Evolutionary conservation across 192 early-diverging fungal genomes (phyloP), one percentile per base, ranked within the genome.

Genomic region (Coemansia sp.): DNA sequence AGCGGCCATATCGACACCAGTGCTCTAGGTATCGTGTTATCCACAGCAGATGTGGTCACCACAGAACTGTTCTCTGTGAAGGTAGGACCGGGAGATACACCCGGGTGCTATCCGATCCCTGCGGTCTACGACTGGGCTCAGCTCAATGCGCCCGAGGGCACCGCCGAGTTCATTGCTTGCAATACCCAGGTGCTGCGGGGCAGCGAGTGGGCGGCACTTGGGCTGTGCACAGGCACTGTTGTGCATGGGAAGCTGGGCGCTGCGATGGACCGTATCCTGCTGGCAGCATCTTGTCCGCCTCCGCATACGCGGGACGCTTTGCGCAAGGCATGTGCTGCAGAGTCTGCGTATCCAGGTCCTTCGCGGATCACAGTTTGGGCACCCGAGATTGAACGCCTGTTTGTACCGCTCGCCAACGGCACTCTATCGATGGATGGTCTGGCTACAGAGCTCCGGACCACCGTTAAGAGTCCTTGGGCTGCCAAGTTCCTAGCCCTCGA

Each of bases 241-340:
- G 61, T 48, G 25, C 75, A 72, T 15, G 62, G 75, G 54, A 61
- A 59, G 9, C 48, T 68, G n/a, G 66, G 55, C 1, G 20, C 40
- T 0, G 40, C 65, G 22, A 62, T 45, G 31, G 62, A 68, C 30
- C 58, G 62, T 19, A 72, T 78, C 29, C 48, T 78, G n/a, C 30
- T 78, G 4, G 75, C 75, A 0, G 75, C 75, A 0, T 78, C 75
- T 17, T 78, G 75, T 52, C 75, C 75, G 15, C 75, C 75, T 11
- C 75, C 75, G 10, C 62, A 65, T 14, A 78, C 75, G 3, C 64
- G 75, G 23, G 59, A 64, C 17, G 75, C 75, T 0, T 30, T 78
- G 45, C 61, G 75, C 58, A 71, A 78, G 37, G 65, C 75, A 15
- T 78, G 61, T 42, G 34, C 67, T 0, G 66, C 62, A 0, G 75